These are phyloP conservation scores for Neurospora cerealis DNA, from an alignment of 495 filamentous ascomycete species.

Conservation along the genomic window DNA sequence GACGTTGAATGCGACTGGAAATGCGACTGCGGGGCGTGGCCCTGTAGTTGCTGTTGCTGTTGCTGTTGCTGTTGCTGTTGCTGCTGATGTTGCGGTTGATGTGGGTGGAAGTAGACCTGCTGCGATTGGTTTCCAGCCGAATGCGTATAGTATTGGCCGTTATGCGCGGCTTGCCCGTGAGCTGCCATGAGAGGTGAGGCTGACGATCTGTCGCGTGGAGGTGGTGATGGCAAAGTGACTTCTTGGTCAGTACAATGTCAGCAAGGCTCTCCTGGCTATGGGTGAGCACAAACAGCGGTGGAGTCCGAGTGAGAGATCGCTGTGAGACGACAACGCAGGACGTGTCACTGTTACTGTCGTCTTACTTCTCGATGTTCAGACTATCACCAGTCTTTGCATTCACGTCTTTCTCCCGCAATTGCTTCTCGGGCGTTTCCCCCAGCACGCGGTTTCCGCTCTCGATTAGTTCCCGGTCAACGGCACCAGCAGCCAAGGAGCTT, in stretches of 20 bases:
- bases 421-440: neutral
- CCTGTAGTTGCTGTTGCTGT: conserved; percentile 9
- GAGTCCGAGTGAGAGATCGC: neutral
- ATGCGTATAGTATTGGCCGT: conserved; percentile 1
- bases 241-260: neutral
- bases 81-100: conserved; percentile 5
- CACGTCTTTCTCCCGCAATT: neutral
- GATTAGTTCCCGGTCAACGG: neutral
- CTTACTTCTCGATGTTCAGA: neutral
- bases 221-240: neutral
- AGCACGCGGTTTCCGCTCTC: neutral
- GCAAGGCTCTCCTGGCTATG: neutral
- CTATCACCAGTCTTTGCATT: neutral
- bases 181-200: conserved; percentile 21
- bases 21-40: conserved; percentile 8
- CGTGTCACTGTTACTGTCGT: neutral
- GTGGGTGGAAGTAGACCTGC: conserved; percentile 10
- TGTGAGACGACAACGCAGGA: neutral
- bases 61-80: conserved; percentile 8
- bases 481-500: neutral
- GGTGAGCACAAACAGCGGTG: neutral
- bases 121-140: conserved; percentile 17
- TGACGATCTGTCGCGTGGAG: neutral
- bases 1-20: conserved; percentile 3
- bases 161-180: conserved; percentile 18